These are phyloP conservation scores for Pichia scutulata DNA, from an alignment of 805 yeast genomes.

Conservation along the genomic window DNA sequence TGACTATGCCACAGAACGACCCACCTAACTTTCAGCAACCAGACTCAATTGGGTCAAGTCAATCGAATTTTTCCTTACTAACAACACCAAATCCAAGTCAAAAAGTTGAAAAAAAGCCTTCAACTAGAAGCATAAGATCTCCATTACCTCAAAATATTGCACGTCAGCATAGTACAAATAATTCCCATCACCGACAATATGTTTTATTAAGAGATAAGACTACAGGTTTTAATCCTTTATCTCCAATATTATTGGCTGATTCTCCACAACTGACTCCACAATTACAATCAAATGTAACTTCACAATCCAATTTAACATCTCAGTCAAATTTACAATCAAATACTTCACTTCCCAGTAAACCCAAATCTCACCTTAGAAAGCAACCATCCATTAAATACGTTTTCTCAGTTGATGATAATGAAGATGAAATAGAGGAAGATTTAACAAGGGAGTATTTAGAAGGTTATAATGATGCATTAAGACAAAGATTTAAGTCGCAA, in stretches of 20 bases:
- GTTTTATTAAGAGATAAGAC: conserved; percentile 25
- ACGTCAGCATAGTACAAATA: conserved; percentile 16
- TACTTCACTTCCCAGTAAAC: conserved; percentile 7
- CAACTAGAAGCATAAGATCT: conserved; percentile 13
- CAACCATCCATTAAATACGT: conserved; percentile 31
- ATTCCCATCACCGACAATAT: conserved; percentile 27
- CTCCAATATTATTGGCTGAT: conserved; percentile 7
- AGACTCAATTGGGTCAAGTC: not conserved
- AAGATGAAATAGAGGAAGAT: conserved; percentile 60
- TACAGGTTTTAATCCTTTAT: not conserved
- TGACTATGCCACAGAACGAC: not conserved
- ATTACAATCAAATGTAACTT: conserved; percentile 12
- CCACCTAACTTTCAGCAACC: not conserved
- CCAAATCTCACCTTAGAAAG: conserved; percentile 21
- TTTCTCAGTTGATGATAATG: conserved; percentile 78
- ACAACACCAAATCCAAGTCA: not conserved
- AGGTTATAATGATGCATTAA: conserved; percentile 66
- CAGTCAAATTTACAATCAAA: not conserved
- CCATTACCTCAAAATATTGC: conserved; percentile 13
- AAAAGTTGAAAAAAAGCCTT: conserved; percentile 5
- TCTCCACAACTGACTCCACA: conserved; percentile 9
- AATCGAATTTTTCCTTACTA: not conserved
- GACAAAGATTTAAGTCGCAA: conserved; percentile 30
- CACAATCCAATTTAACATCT: conserved; percentile 3
- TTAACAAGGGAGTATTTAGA: conserved; percentile 55